A percentile compares a stretch with the other conserved stretches of the same genome.
phyloP scores from a whole-genome alignment of 2,329 filamentous ascomycete species.

The Lachnellula arida region DNA sequence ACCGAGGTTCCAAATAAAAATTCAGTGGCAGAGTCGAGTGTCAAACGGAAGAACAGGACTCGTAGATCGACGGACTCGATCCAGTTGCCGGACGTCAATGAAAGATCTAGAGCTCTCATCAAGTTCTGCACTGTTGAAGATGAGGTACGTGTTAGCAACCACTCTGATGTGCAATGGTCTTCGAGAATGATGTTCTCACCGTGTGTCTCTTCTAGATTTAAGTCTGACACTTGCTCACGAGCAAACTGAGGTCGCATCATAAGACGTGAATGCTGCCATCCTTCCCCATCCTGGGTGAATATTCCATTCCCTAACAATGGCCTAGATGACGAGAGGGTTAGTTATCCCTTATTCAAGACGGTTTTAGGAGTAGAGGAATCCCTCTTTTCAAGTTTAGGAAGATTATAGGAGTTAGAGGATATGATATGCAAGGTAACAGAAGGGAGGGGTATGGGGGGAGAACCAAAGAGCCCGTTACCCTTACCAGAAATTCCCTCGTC shows the following conservation, averaged over 20 bases:
- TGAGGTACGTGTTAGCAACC: no score
- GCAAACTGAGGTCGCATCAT: conserved; percentile 53
- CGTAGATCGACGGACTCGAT: conserved; percentile 53
- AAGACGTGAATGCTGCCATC: conserved; percentile 32
- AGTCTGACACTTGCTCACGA: conserved; percentile 56
- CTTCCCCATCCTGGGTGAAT: conserved; percentile 29
- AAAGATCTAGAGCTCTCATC: conserved; percentile 54
- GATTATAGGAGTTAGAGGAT: no score
- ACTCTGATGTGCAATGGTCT: no score
- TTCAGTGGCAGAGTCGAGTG: conserved; percentile 45
- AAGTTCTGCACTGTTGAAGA: conserved; percentile 41
- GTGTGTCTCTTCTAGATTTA: conserved; percentile 31
- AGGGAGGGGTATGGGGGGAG: no score
- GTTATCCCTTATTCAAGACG: no score
- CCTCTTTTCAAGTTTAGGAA: no score
- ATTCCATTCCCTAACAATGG: conserved; percentile 30
- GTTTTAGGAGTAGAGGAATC: no score
- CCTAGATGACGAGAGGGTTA: neutral
- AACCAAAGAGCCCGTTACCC: no score
- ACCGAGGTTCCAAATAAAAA: conserved; percentile 58
- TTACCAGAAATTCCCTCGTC: conserved; percentile 43
- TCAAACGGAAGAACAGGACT: conserved; percentile 56
- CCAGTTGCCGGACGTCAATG: conserved; percentile 47
- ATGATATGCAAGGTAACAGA: no score
- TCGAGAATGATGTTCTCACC: no score